These are phyloP conservation scores for Hymenoscyphus scutula DNA, from an alignment of 2,329 filamentous ascomycete genomes.

Conservation along the genomic window DNA sequence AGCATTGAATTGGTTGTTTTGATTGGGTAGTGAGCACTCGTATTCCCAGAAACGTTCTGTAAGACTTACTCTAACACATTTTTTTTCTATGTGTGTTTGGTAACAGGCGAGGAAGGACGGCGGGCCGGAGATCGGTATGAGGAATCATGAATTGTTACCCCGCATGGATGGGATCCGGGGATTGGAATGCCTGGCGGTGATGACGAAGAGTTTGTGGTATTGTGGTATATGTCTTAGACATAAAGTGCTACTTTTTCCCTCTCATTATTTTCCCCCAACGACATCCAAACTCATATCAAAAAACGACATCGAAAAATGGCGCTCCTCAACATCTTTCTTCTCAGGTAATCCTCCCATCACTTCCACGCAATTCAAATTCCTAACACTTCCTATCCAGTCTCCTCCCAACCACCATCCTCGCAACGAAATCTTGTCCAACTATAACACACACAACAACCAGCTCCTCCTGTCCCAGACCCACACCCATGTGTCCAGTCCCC, in stretches of 20 bases:
- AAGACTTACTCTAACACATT: neutral
- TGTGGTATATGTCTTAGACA: neutral
- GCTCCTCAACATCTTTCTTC: neutral
- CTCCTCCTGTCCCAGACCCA: constrained; percentile 19
- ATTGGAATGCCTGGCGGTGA: neutral
- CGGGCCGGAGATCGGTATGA: no score
- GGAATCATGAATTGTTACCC: no score
- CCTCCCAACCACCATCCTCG: neutral
- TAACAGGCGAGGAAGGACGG: no score
- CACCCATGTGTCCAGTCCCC: constrained; percentile 14
- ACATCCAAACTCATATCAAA: neutral
- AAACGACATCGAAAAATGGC: neutral
- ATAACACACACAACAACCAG: constrained; percentile 24
- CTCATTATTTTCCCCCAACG: neutral
- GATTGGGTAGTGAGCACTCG: neutral
- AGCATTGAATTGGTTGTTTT: neutral
- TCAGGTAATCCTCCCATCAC: neutral
- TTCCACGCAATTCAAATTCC: neutral
- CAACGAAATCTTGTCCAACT: constrained; percentile 20
- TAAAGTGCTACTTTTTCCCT: neutral
- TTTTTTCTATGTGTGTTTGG: neutral
- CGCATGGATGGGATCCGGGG: no score
- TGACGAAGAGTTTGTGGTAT: neutral
- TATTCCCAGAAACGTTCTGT: neutral
- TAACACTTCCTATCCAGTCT: neutral